Percentiles rank a stretch among this genome's conserved stretches.
Conservation (phyloP, 768 basidiomycete species). For the Scleroderma citrinum region DNA sequence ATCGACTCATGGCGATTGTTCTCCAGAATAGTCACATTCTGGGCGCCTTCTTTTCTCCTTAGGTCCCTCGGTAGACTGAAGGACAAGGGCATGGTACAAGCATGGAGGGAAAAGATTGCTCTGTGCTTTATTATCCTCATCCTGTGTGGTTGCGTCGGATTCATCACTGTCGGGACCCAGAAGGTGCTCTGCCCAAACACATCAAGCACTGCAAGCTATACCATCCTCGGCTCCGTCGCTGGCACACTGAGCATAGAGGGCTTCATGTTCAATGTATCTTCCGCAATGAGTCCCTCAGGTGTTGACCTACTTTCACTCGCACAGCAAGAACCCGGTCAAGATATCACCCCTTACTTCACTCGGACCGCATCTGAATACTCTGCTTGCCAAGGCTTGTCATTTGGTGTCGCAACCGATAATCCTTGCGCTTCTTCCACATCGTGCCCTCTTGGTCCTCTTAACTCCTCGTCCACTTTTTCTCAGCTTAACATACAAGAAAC, state of each 20-base stretch:
- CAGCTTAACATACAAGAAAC: slow-evolving; percentile 65
- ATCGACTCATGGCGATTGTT: slow-evolving; percentile 76
- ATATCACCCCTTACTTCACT: slow-evolving; percentile 84
- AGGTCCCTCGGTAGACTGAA: slow-evolving; percentile 71
- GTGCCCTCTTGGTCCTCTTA: slow-evolving; percentile 65
- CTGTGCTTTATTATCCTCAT: slow-evolving; percentile 82
- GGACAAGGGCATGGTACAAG: slow-evolving; percentile 73
- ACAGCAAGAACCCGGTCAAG: slow-evolving; percentile 62
- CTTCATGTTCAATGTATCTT: slow-evolving; percentile 65
- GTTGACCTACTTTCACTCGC: slow-evolving; percentile 59
- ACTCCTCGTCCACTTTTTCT: slow-evolving; percentile 48
- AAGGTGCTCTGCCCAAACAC: slow-evolving; percentile 80
- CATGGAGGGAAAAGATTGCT: slow-evolving; percentile 97
- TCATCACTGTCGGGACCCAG: slow-evolving; percentile 92
- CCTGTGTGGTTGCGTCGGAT: slow-evolving; percentile 77
- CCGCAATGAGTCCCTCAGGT: slow-evolving; percentile 36
- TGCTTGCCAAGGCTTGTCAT: slow-evolving; percentile 55
- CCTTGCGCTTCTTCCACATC: slow-evolving; percentile 58
- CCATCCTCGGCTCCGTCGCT: slow-evolving; percentile 47
- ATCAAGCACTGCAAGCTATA: slow-evolving; percentile 37
- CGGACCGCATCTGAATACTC: slow-evolving; percentile 62
- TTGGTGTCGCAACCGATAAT: slow-evolving; percentile 64
- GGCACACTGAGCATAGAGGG: slow-evolving; percentile 78
- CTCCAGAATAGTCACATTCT: slow-evolving; percentile 77
- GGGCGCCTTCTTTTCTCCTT: slow-evolving; percentile 81